phyloP scores from a whole-genome alignment of 441 rosid genomes.

The Aquilaria agallochum region DNA sequence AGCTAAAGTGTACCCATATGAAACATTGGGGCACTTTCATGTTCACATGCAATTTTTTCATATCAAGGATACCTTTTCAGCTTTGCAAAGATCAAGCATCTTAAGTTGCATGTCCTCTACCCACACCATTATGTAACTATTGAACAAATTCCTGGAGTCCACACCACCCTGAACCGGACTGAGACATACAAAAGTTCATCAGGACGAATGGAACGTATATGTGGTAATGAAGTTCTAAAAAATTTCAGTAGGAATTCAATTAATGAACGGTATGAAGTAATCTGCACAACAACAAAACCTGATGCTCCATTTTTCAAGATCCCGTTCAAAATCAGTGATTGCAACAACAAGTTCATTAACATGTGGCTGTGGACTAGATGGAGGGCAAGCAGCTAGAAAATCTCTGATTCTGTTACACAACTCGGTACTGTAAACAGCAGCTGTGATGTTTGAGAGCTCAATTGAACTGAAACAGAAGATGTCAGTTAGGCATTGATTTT shows the following conservation, averaged over 20 bases:
- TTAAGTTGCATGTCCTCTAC: conserved; percentile 93
- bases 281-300: conserved; percentile 41
- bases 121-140: conserved; percentile 85
- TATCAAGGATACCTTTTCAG: conserved; percentile 66
- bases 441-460: conserved; percentile 80
- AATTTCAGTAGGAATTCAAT: too few species aligned
- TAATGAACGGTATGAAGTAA: too few species aligned
- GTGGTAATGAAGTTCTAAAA: too few species aligned
- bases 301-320: conserved; percentile 83
- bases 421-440: conserved; percentile 82
- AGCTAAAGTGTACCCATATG: background rate
- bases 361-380: conserved; percentile 75
- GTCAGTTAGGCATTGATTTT: too few species aligned
- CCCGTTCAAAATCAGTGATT: conserved; percentile 77
- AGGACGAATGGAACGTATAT: too few species aligned
- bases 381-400: conserved; percentile 89
- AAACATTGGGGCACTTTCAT: background rate
- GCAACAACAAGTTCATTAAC: conserved; percentile 86
- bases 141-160: conserved; percentile 72
- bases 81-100: conserved; percentile 88
- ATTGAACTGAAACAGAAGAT: conserved; percentile 61
- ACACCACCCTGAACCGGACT: conserved; percentile 82
- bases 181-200: conserved; percentile 21
- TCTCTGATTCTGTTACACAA: conserved; percentile 62
- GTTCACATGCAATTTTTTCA: background rate